Base-by-base conservation (phyloP, 2,329 filamentous ascomycete species). In the Sordariomycetes sp. region DNA sequence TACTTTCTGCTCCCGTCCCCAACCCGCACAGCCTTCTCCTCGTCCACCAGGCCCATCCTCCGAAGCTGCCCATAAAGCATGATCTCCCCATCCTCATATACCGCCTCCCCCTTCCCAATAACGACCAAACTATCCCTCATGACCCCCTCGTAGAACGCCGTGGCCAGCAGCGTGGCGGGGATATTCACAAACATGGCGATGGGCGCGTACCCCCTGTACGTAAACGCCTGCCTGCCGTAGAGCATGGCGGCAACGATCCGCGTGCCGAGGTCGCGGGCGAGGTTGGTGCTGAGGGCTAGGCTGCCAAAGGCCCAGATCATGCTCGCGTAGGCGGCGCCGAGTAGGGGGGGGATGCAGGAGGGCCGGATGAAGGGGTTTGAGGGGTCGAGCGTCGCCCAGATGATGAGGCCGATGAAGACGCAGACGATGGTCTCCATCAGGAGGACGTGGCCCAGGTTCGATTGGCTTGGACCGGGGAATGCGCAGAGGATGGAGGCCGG, bases 361-460 rank as follows among this genome's bases (percentile, higher is more conserved):
- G 78, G 71, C 8, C 72, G 66, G 28, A 82, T 69, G 64, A 82
- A 82, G 0, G 79, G 79, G 64, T 83, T 83, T 12, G 78, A 76
- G 0, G 77, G 77, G 65, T 84, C 80, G 35, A 82, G 70, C 52
- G 70, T 71, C 8, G 79, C 73, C 79, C 79, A 83, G 64, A 83
- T 81, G 15, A 81, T 67, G 58, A 82, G 70, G 32, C 74, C 76
- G 57, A 83, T 76, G 66, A 81, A 81, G 57, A 67, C 70, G 63
- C 79, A 76, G 32, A 79, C 78, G 61, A 84, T 81, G 64, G 79
- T 83, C 63, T 84, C 80, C 59, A 77, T 77, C 56, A 81, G 65
- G 67, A 84, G 79, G 1, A 83, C 64, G 63, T 77, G 81, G 15
- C 79, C 80, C 45, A 78, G 69, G 61, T 77, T 80, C 6, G 71